Evolutionary conservation across 257 asterid genomes (phyloP), one percentile per base, ranked within the genome.

Genomic region (Cordia subcordata): DNA sequence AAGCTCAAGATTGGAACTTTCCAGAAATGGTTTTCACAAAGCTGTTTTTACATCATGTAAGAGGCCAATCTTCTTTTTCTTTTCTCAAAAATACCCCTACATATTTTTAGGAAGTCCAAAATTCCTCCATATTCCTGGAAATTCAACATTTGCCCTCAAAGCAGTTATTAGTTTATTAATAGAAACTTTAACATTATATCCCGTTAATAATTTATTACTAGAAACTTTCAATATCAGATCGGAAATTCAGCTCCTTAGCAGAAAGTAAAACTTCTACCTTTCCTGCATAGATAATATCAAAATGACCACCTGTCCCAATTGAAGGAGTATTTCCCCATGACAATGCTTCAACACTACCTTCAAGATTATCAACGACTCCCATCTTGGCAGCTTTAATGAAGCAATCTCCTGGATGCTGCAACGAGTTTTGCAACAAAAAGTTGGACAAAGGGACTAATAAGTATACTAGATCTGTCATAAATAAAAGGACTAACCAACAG

Each of bases 311-410:
- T 55, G 92, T 84, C 52, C 99, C 99, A 42, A 83, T 70, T 27
- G 88, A 56, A 61, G 97, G 99, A 70, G 72, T 78, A 77, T 73
- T 85, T 64, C 99, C 99, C 97, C 96, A 89, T 12, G 91, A 55
- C 68, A 93, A 72, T 45, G 97, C 87, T 68, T 93, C 99, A 4
- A 89, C 70, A 67, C 79, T 81, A 60, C 96, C 97, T 75, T 63
- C 77, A 53, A 93, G 96, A 70, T 70, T 53, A 72, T 93, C 97
- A 15, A 21, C 56, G 64, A 72, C 77, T 68, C 84, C 91, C 68
- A 20, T 54, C 79, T 89, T 93, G 50, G 96, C 94, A 32, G 99
- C 95, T 80, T 74, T 84, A 38, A 83, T 65, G 46, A 88, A 76
- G 63, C 62, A 45, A 66, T 78, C 90, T 46, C 89, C 82, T 32